Evolutionary conservation across 768 basidiomycete genomes (phyloP).

Genomic region (Kwoniella sp.): DNA sequence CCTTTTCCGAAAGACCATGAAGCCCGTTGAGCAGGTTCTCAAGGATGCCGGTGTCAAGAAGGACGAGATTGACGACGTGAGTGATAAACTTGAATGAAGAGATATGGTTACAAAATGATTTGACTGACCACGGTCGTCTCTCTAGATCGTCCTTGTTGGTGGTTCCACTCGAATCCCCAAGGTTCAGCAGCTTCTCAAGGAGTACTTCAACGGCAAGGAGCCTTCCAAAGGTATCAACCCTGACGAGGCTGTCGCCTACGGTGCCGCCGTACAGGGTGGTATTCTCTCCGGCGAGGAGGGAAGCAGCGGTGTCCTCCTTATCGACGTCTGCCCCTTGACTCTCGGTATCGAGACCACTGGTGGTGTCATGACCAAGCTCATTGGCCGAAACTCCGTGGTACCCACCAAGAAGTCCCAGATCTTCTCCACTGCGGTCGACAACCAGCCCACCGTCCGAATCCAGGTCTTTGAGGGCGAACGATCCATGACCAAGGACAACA

Average conservation of each 20-base stretch:
- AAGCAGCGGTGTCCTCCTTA: conserved; percentile 84
- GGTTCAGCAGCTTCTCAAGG: conserved; percentile 94
- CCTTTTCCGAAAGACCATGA: conserved; percentile 99
- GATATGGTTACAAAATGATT: background rate
- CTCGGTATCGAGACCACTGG: conserved; percentile 93
- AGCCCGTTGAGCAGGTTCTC: conserved; percentile 97
- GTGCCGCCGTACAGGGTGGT: conserved; percentile 98
- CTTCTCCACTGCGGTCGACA: conserved; percentile 58
- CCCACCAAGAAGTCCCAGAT: conserved; percentile 58
- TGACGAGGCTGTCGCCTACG: conserved; percentile 97
- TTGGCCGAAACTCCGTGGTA: conserved; percentile 58
- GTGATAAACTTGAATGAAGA: conserved; percentile 28
- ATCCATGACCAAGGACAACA: conserved; percentile 98
- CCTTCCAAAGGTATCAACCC: conserved; percentile 99
- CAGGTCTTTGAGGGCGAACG: conserved; percentile 81
- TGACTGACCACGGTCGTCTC: conserved; percentile 1
- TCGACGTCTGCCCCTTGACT: conserved; percentile 78
- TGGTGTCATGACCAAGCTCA: conserved; percentile 98
- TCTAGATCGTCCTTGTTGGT: conserved; percentile 85
- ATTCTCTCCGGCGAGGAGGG: conserved; percentile 94
- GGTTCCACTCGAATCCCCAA: conserved; percentile 98
- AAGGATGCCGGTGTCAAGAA: conserved; percentile 99
- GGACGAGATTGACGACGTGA: conserved; percentile 87
- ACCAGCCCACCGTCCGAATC: conserved; percentile 57
- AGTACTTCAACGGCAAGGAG: conserved; percentile 98